phyloP scores from a whole-genome alignment of 225 moss, liverwort and hornwort species.

The Polytrichum commune region DNA sequence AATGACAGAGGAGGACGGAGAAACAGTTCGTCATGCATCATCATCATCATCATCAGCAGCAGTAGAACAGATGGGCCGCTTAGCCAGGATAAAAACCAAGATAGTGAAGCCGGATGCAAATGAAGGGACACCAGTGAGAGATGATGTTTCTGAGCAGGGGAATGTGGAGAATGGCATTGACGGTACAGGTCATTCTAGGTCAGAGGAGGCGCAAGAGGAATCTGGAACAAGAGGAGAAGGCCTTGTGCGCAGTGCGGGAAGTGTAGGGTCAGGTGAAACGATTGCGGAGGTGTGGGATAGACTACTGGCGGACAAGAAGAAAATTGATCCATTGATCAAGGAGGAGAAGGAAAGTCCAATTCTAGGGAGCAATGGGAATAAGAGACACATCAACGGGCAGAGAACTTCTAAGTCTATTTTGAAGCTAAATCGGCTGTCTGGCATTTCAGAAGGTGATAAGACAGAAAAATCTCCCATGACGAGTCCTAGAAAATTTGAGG shows the following conservation, averaged over 20 bases:
- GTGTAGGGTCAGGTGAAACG: slow-evolving; percentile 19
- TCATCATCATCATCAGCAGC: too few relatives aligned
- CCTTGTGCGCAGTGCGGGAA: slow-evolving; percentile 28
- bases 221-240: slow-evolving; percentile 18
- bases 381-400: slow-evolving; percentile 27
- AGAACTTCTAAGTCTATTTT: slow-evolving; percentile 23
- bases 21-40: slow-evolving; percentile 43
- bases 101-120: slow-evolving; percentile 21
- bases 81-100: slow-evolving; percentile 10
- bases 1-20: slow-evolving; percentile 15
- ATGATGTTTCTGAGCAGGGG: slow-evolving; percentile 12
- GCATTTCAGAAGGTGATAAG: slow-evolving; percentile 44
- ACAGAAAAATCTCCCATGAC: slow-evolving; percentile 32
- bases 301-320: slow-evolving; percentile 19
- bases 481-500: slow-evolving; percentile 23
- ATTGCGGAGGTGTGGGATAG: slow-evolving; percentile 53
- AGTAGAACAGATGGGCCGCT: slow-evolving; percentile 18
- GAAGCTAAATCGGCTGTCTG: slow-evolving; percentile 39
- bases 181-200: slow-evolving; percentile 5
- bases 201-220: slow-evolving; percentile 23
- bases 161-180: slow-evolving; percentile 5
- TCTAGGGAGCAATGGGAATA: slow-evolving; percentile 15
- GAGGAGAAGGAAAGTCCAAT: slow-evolving; percentile 23
- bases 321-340: slow-evolving; percentile 3
- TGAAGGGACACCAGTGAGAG: slow-evolving; percentile 25